Evolutionary conservation across 495 filamentous ascomycete genomes (phyloP).

Genomic region (Arthonia radiata): DNA sequence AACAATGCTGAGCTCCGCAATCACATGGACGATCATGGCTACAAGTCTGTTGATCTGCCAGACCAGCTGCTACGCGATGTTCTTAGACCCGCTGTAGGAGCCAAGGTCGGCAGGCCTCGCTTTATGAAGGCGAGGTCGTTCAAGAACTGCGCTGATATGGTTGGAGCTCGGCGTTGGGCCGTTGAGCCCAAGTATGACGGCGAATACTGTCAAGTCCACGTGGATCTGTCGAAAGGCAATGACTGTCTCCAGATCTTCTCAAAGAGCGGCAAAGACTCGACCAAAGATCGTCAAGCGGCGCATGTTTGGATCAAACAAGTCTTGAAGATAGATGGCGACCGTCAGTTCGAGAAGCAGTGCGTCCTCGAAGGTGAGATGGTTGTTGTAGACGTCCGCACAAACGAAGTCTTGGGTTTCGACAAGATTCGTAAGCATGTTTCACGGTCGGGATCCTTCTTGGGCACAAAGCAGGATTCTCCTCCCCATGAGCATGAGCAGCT

Average conservation of each 20-base stretch:
- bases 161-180: conserved; percentile 31
- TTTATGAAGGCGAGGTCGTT: conserved; percentile 56
- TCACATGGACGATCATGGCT: conserved; percentile 20
- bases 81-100: conserved; percentile 36
- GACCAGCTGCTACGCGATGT: conserved; percentile 16
- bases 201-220: conserved; percentile 65
- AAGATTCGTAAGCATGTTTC: conserved; percentile 60
- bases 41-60: conserved; percentile 8
- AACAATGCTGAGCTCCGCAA: conserved; percentile 15
- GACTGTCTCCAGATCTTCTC: conserved; percentile 57
- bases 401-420: conserved; percentile 41
- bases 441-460: conserved; percentile 45
- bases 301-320: conserved; percentile 28
- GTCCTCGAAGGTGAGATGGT: conserved; percentile 69
- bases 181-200: conserved; percentile 71
- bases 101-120: conserved; percentile 48
- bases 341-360: conserved; percentile 32
- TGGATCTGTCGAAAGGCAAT: conserved; percentile 33
- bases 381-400: conserved; percentile 41
- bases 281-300: conserved; percentile 35
- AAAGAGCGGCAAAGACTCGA: conserved; percentile 78
- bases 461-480: conserved; percentile 44
- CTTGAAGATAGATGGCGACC: conserved; percentile 27
- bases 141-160: conserved; percentile 45
- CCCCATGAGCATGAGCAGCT: conserved; percentile 47